phyloP scores from a whole-genome alignment of 768 basidiomycete species.

The Leucosporidium creatinivorum region DNA sequence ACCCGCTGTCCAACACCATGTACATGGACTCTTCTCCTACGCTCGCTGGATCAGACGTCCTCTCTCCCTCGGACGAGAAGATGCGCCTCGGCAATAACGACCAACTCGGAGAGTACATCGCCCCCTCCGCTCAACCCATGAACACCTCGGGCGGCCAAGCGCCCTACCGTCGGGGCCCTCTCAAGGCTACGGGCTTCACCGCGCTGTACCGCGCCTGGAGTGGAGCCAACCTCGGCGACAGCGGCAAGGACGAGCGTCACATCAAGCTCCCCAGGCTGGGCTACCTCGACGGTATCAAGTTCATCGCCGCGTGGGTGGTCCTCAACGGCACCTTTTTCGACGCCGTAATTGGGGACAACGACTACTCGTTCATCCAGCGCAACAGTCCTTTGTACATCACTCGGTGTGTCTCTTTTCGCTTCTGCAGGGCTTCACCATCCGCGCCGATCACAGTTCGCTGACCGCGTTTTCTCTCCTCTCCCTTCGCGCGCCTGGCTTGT shows the following conservation, averaged over 20 bases:
- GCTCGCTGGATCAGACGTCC: constrained; percentile 33
- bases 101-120: constrained; percentile 31
- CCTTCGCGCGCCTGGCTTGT: neutral
- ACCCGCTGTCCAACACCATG: constrained; percentile 38
- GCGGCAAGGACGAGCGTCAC: constrained; percentile 35
- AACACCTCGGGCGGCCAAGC: constrained; percentile 1
- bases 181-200: constrained; percentile 29
- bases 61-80: constrained; percentile 30
- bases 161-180: constrained; percentile 24
- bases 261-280: constrained; percentile 36
- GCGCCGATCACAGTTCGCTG: neutral
- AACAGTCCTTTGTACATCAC: constrained; percentile 36
- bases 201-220: constrained; percentile 30
- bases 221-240: constrained; percentile 31
- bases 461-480: neutral
- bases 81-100: constrained; percentile 23
- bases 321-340: constrained; percentile 39
- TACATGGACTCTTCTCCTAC: constrained; percentile 37
- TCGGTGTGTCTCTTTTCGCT: constrained; percentile 34
- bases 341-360: constrained; percentile 30
- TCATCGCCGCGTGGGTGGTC: constrained; percentile 34
- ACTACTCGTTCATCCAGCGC: constrained; percentile 37
- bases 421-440: too few species aligned
- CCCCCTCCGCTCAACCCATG: neutral
- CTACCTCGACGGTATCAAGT: constrained; percentile 39